These are phyloP conservation scores for Tuber borchii DNA, from an alignment of 495 filamentous ascomycete species.

Conservation along the genomic window DNA sequence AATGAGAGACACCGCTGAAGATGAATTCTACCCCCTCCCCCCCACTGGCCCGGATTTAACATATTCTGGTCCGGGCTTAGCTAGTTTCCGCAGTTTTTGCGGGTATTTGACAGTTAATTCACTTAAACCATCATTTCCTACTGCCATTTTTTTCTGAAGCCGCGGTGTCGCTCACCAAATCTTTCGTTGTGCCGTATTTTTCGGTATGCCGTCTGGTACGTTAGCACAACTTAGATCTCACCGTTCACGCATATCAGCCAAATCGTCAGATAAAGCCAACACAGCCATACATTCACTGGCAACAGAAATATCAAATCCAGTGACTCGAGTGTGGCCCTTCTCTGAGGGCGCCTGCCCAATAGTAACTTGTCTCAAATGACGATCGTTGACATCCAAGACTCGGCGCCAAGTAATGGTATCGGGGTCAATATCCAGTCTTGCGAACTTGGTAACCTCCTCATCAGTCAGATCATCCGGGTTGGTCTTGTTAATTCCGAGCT, in stretches of 20 bases:
- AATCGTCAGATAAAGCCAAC: constrained; percentile 79
- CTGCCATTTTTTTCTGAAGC: too few relatives aligned
- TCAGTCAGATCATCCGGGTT: constrained; percentile 80
- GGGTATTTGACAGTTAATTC: too few relatives aligned
- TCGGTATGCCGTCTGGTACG: too few relatives aligned
- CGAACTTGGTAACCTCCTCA: constrained; percentile 81
- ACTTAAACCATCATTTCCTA: too few relatives aligned
- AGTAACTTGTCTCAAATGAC: constrained; percentile 80
- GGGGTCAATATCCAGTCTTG: constrained; percentile 89
- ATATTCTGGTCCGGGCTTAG: too few relatives aligned
- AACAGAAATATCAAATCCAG: constrained; percentile 94
- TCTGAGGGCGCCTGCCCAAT: constrained; percentile 83
- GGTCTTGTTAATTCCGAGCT: constrained; percentile 91
- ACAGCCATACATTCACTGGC: constrained; percentile 98
- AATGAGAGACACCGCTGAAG: too few relatives aligned
- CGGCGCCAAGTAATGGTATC: constrained; percentile 95
- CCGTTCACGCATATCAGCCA: constrained; percentile 86
- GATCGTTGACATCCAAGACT: constrained; percentile 94
- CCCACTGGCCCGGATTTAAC: too few relatives aligned
- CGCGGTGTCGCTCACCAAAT: too few relatives aligned
- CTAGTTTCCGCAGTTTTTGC: too few relatives aligned
- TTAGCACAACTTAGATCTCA: constrained; percentile 17
- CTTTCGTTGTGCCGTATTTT: too few relatives aligned
- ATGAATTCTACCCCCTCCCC: too few relatives aligned
- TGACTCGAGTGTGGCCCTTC: constrained; percentile 74